Base-by-base conservation (phyloP, 1,284 basidiomycete genomes). In the Heliocybe sulcata region DNA sequence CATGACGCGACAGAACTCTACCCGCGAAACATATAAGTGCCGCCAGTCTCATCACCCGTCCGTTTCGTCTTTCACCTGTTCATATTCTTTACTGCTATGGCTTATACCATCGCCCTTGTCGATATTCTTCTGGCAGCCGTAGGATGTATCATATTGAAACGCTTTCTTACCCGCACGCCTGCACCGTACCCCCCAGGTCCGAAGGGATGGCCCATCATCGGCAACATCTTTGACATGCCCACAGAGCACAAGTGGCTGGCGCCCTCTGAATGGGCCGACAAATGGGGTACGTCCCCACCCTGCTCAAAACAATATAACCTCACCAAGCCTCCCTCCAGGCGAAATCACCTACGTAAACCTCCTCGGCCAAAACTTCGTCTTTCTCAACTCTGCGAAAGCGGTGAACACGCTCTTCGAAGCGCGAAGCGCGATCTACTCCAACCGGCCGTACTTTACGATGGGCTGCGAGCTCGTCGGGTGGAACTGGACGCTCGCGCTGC, bases 401-500 rank as follows among this genome's bases (percentile, higher is more conserved):
- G 51, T 35, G 20, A 31, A 14, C 4, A 23, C 20, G 4, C 27
- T 52, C 33, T 35, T 52, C 16, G 51, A 52, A 22, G 16, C n/a
- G 8, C 10, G 16, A 27, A 52, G 51, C 33, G 20, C 27, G 3
- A 52, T 52, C 4, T 52, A 52, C 19, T 52, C 51, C 27, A 27
- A 52, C 22, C 4, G 51, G 27, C 51, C 51, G 11, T 52, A 31
- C 14, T 52, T 52, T 23, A 22, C 27, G 16, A 31, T 52, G 51
- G 47, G 23, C 8, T 31, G 51, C 22, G 33, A 35, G 12, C 20
- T 52, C 38, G 74, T 83, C 25, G 85, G 85, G 42, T 87, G 84
- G 85, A 81, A 81, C 58, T 73, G 83, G 56, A 78, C 79, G 0
- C 72, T 86, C 27, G 82, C 77, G 16, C 75, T 87, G 54, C 68